These are phyloP conservation scores for Colletotrichum sp. DNA, from an alignment of 2,329 filamentous ascomycete species.

Conservation along the genomic window DNA sequence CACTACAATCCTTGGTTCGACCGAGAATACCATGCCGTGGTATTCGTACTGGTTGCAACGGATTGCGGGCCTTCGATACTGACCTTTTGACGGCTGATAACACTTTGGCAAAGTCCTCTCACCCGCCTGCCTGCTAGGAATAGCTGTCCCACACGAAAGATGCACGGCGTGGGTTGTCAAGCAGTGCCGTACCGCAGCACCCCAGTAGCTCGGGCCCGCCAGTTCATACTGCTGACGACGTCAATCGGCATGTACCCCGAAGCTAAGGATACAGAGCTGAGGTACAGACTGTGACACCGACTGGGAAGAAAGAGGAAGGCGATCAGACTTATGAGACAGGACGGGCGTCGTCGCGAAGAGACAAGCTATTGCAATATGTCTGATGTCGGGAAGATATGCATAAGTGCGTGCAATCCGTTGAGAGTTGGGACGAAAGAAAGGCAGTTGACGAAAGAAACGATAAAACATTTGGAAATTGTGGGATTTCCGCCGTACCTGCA, in stretches of 20 bases:
- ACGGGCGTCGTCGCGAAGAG: not conserved
- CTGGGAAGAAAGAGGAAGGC: not conserved
- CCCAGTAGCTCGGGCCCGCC: not conserved
- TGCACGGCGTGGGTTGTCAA: not conserved
- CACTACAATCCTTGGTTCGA: constrained; percentile 8
- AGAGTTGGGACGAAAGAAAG: not conserved
- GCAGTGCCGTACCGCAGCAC: not conserved
- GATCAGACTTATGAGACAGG: not conserved
- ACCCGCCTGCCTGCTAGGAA: not conserved
- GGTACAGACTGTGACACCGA: not conserved
- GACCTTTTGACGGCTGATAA: not conserved
- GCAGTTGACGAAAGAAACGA: not conserved
- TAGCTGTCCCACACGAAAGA: not conserved
- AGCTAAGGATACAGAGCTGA: not conserved
- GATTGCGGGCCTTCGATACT: not conserved
- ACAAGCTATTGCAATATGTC: not conserved
- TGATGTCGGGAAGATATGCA: not conserved
- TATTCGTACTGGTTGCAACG: constrained; percentile 2
- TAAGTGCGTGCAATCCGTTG: not conserved
- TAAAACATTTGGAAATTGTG: not conserved
- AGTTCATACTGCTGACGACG: not conserved
- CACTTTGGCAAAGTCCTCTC: not conserved
- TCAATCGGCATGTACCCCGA: not conserved
- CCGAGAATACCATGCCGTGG: not conserved
- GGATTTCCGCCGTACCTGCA: constrained; percentile 17